Evolutionary conservation across 139 green algal species (phyloP).

Genomic region (Chlamydomonas schloesseri): DNA sequence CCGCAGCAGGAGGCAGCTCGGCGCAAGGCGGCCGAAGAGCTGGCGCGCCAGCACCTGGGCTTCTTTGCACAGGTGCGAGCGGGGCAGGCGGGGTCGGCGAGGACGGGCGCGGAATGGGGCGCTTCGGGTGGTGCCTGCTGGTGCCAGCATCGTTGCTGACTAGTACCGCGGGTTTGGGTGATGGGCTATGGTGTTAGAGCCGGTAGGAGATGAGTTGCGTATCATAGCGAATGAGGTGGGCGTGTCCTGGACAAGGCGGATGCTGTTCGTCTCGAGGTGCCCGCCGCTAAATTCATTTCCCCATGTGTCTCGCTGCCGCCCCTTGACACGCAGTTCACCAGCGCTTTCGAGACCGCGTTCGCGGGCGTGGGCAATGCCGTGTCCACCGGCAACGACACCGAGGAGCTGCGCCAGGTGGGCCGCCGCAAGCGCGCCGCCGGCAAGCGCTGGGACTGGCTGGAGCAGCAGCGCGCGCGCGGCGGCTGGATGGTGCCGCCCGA

Average conservation of each 20-base stretch:
- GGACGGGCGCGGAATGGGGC: no score
- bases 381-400: conserved; percentile 39
- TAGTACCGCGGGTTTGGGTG: no score
- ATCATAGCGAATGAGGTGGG: no score
- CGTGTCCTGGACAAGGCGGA: no score
- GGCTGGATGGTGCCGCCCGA: conserved; percentile 63
- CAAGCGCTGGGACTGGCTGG: conserved; percentile 24
- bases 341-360: conserved; percentile 28
- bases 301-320: no score
- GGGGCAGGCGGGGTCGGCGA: no score
- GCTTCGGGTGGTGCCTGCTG: no score
- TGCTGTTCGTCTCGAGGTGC: no score
- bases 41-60: conserved; percentile 46
- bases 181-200: no score
- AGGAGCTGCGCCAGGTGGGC: conserved; percentile 9
- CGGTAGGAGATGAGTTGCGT: no score
- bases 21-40: conserved; percentile 48
- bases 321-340: conserved; percentile 35
- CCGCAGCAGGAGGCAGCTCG: conserved; percentile 69
- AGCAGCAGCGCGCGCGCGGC: conserved; percentile 30
- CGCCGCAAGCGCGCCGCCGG: background rate
- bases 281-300: no score
- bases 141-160: no score
- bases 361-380: conserved; percentile 27
- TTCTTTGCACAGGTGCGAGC: conserved; percentile 46